Evolutionary conservation across 441 rosid genomes (phyloP), one percentile per base, ranked within the genome.

Genomic region (Geranium incanum): DNA sequence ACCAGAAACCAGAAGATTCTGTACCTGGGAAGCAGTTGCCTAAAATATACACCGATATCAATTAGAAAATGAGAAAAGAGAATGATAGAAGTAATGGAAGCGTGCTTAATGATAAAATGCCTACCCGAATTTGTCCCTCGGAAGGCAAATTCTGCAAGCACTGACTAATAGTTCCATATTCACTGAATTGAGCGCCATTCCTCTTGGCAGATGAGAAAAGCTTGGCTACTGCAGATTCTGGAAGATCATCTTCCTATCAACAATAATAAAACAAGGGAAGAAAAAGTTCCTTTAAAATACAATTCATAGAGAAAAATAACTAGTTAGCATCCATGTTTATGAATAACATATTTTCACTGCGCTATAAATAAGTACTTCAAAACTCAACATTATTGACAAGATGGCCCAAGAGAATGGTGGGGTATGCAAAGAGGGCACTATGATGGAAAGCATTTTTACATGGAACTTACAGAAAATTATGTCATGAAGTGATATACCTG

Each of bases 1-100:
- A 79, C 98, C 99, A 81, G 95, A 87, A 78, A 92, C 96, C 78
- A 95, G 89, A 77, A 95, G 97, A 77, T 80, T 86, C 78, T 95
- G 98, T 63, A 91, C 94, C 89, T 93, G 97, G 68, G 85, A 83
- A 66, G 94, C 99, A 70, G 91, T 89, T 76, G 85, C 97, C 99
- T 93, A 76, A 65, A 55, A 75, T 69, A 80, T 68, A 75, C 64
- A 80, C 70, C 36, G 68, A 60, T 52, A 76, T 76, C 39, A 15
- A 79, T 52, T n/a, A 52, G 60, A 72, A 68, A 80, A 73, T 70
- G 68, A 68, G 55, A 68, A 70, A 66, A 69, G 4, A 36, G 67
- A 21, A 68, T 4, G 38, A 6, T 8, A 62, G 36, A 60, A 52
- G 69, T 5, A 72, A 69, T 36, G 66, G 68, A 52, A 68, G 36